Percentiles rank a stretch among this genome's conserved stretches.
Evolutionary conservation across 768 basidiomycete genomes (phyloP).

Genomic region (Gloeopeniophorella convolvens): DNA sequence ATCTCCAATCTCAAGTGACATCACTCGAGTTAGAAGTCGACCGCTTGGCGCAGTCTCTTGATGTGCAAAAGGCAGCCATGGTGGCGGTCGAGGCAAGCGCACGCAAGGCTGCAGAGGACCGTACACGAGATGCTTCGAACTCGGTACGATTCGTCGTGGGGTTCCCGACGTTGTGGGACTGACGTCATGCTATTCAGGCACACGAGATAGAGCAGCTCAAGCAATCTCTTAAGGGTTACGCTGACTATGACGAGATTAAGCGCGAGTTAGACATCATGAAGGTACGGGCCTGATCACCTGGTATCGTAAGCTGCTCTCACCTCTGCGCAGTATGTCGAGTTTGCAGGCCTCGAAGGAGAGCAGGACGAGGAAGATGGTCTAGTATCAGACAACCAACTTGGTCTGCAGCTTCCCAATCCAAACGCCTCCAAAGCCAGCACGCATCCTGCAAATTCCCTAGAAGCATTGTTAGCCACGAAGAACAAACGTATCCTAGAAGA

Average conservation of each 20-base stretch:
- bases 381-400: conserved; percentile 33
- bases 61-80: conserved; percentile 48
- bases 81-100: conserved; percentile 41
- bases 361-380: conserved; percentile 48
- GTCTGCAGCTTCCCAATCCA: conserved; percentile 75
- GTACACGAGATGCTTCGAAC: conserved; percentile 51
- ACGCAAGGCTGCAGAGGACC: conserved; percentile 53
- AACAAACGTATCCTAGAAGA: conserved; percentile 92
- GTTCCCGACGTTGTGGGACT: not conserved
- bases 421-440: conserved; percentile 79
- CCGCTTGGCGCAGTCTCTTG: conserved; percentile 58
- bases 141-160: conserved; percentile 32
- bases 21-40: conserved; percentile 75
- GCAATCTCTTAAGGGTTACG: conserved; percentile 60
- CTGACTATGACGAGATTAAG: conserved; percentile 96
- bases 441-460: conserved; percentile 76
- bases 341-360: conserved; percentile 80
- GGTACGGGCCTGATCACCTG: conserved; percentile 36
- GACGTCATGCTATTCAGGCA: conserved; percentile 31
- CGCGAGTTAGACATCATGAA: conserved; percentile 98
- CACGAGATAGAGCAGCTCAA: conserved; percentile 65
- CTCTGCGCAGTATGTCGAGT: conserved; percentile 79
- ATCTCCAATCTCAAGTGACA: conserved; percentile 64
- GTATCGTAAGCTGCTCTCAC: not conserved
- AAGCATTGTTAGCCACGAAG: conserved; percentile 86